Evolutionary conservation across 1,284 basidiomycete species (phyloP).

Genomic region (Moesziomyces sp.): DNA sequence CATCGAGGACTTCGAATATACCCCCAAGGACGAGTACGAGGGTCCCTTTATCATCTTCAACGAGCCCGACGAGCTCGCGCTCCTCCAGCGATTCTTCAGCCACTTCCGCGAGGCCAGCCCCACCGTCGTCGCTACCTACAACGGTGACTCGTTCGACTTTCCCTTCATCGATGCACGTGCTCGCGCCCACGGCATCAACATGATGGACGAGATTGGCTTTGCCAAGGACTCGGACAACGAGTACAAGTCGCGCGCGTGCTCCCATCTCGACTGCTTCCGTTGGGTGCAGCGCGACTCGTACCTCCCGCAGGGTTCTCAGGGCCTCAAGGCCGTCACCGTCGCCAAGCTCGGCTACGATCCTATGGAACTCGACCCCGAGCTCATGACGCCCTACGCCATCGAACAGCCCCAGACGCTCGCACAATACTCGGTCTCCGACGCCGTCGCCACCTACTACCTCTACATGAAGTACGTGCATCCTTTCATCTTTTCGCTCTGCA

Average conservation of each 20-base stretch:
- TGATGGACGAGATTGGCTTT: slow-evolving; percentile 96
- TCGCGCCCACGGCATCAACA: slow-evolving; percentile 89
- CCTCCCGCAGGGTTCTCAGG: slow-evolving; percentile 96
- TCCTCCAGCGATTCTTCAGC: slow-evolving; percentile 83
- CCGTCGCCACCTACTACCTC: slow-evolving; percentile 98
- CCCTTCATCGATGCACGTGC: slow-evolving; percentile 93
- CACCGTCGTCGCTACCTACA: slow-evolving; percentile 97
- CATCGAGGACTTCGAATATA: slow-evolving; percentile 99
- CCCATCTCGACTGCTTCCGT: slow-evolving; percentile 99
- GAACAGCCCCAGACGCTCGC: slow-evolving; percentile 95
- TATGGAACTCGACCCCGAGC: slow-evolving; percentile 95
- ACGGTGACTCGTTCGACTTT: slow-evolving; percentile 99
- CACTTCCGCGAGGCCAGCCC: slow-evolving; percentile 93
- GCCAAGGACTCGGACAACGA: slow-evolving; percentile 91
- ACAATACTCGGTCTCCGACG: slow-evolving; percentile 99
- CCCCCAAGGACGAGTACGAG: slow-evolving; percentile 96
- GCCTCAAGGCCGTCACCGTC: slow-evolving; percentile 96
- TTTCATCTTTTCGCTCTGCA: slow-evolving; percentile 99
- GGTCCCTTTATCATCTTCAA: slow-evolving; percentile 98
- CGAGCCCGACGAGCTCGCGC: slow-evolving; percentile 83
- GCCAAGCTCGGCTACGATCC: slow-evolving; percentile 97
- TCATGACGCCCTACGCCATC: slow-evolving; percentile 99
- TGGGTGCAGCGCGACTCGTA: slow-evolving; percentile 99
- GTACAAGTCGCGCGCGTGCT: slow-evolving; percentile 91
- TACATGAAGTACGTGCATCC: slow-evolving; percentile 99